Percentiles rank a stretch among this genome's conserved stretches.
Evolutionary conservation across 2,329 filamentous ascomycete species (phyloP).

Genomic region (Pseudogymnoascus sp.): DNA sequence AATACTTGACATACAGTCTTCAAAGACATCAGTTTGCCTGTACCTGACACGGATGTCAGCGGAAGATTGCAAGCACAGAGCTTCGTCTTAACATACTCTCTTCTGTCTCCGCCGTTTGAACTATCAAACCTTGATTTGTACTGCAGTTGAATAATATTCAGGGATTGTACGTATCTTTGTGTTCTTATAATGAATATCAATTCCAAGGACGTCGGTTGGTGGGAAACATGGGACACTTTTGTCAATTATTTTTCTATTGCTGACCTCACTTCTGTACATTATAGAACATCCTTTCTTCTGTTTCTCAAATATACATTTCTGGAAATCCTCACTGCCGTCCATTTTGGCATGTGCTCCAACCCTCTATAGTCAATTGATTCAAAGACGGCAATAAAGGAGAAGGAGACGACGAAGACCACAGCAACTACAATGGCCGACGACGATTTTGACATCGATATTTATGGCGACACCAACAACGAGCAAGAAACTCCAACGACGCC

Average conservation of each 20-base stretch:
- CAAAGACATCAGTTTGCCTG: conserved; percentile 7
- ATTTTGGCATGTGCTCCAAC: conserved; percentile 1
- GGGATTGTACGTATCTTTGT: conserved; percentile 31
- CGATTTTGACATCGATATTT: conserved; percentile 67
- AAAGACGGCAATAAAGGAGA: background rate
- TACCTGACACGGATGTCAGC: conserved; percentile 6
- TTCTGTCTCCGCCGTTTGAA: conserved; percentile 31
- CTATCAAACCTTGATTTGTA: conserved; percentile 27
- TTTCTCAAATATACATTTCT: conserved; percentile 9
- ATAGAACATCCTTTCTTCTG: conserved; percentile 7
- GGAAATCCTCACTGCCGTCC: background rate
- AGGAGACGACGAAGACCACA: background rate
- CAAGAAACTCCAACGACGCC: conserved; percentile 31
- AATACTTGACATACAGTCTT: conserved; percentile 7
- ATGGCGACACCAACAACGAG: conserved; percentile 51
- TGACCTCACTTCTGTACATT: conserved; percentile 9
- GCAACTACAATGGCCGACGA: conserved; percentile 54
- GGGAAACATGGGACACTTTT: background rate
- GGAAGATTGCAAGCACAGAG: conserved; percentile 53
- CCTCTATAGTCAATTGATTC: background rate
- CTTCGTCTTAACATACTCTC: conserved; percentile 48
- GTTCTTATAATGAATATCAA: conserved; percentile 24
- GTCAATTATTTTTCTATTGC: conserved; percentile 7
- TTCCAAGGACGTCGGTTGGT: conserved; percentile 27
- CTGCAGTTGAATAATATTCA: conserved; percentile 22